These are phyloP conservation scores for Stevia rebaudiana DNA, from an alignment of 140 eudicot species.

Conservation along the genomic window DNA sequence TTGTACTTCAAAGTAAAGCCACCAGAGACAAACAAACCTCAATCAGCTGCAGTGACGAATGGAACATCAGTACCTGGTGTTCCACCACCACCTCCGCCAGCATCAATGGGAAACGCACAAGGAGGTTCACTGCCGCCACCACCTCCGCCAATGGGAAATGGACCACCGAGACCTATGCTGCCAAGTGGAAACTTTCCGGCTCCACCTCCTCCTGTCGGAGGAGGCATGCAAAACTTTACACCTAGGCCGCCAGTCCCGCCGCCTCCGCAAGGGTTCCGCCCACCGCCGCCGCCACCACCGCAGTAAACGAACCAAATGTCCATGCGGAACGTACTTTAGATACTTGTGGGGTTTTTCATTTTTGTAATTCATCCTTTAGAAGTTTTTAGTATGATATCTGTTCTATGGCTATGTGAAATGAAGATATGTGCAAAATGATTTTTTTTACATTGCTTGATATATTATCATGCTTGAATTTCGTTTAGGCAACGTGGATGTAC, in stretches of 20 bases:
- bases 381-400: neutral
- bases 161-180: conserved; percentile 60
- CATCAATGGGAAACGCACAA: no score
- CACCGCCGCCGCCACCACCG: conserved; percentile 73
- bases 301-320: neutral
- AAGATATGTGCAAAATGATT: neutral
- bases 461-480: neutral
- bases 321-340: neutral
- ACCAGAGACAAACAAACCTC: conserved; percentile 76
- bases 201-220: conserved; percentile 68
- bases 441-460: neutral
- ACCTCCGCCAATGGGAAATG: conserved; percentile 60
- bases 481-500: no score
- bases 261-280: conserved; percentile 79
- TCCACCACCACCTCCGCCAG: conserved; percentile 52
- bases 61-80: conserved; percentile 73
- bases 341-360: neutral
- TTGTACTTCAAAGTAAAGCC: conserved; percentile 81
- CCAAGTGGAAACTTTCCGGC: no score
- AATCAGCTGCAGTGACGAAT: conserved; percentile 48
- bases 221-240: conserved; percentile 81
- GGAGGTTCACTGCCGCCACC: conserved; percentile 77
- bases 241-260: conserved; percentile 78
- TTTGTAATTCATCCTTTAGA: neutral
- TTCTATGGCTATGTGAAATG: neutral